A percentile compares a stretch with the other conserved stretches of the same genome.
Evolutionary conservation across 352 stramenopile genomes (phyloP).

Genomic region (Phytopythium boreale): DNA sequence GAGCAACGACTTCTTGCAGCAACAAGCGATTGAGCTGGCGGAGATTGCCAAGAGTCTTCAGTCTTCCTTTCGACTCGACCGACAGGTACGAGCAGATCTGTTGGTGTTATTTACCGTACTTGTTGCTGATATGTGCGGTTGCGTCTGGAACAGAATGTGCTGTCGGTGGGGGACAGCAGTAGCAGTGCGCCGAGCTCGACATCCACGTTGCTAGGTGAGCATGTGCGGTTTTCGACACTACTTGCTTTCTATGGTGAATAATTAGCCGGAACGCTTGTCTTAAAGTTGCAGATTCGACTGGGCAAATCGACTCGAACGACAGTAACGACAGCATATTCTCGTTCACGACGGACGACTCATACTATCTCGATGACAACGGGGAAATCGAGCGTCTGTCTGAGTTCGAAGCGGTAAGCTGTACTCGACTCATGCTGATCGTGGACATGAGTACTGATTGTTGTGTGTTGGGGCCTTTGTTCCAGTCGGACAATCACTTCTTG

Average conservation of each 20-base stretch:
- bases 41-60: conserved; percentile 65
- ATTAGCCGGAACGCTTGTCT: not conserved
- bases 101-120: not conserved
- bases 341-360: conserved; percentile 44
- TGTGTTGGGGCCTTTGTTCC: not conserved
- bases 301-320: conserved; percentile 47
- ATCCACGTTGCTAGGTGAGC: conserved; percentile 20
- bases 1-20: conserved; percentile 50
- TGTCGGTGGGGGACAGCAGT: not conserved
- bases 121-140: not conserved
- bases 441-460: not conserved
- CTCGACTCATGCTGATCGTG: not conserved
- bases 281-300: conserved; percentile 11
- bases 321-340: conserved; percentile 50
- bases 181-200: conserved; percentile 32
- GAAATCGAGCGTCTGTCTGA: conserved; percentile 67
- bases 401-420: conserved; percentile 57
- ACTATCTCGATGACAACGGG: conserved; percentile 37
- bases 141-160: not conserved
- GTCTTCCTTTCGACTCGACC: conserved; percentile 37
- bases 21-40: conserved; percentile 58
- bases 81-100: conserved; percentile 5
- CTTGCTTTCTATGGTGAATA: not conserved
- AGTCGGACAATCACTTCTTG: conserved; percentile 73
- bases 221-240: not conserved